Conservation (phyloP, 306 rosid species). For the Coriaria nepalensis region DNA sequence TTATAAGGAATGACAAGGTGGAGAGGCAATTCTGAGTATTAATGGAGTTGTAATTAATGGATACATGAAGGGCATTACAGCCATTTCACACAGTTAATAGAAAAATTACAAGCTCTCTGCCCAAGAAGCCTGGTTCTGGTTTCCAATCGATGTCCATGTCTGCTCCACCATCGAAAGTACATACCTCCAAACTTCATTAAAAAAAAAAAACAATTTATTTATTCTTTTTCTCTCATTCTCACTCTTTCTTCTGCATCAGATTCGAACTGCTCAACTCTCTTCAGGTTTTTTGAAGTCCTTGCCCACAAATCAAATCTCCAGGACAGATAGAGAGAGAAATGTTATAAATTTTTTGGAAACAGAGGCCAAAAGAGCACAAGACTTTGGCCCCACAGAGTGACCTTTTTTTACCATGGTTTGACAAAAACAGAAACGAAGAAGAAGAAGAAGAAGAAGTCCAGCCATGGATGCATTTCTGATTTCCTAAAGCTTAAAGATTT, state of each 20-base stretch:
- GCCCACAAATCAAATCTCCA: no score
- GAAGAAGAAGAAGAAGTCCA: neutral
- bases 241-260: neutral
- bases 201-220: neutral
- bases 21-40: no score
- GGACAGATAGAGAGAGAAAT: no score
- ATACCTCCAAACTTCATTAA: constrained; percentile 4
- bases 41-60: neutral
- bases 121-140: constrained; percentile 35
- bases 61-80: neutral
- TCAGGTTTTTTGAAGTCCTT: no score
- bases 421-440: no score
- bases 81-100: neutral
- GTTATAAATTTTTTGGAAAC: no score
- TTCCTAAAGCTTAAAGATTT: neutral
- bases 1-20: no score
- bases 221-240: neutral
- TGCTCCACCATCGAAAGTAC: constrained; percentile 9
- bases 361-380: no score
- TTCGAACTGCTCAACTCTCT: no score
- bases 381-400: no score
- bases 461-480: neutral
- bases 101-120: constrained; percentile 36
- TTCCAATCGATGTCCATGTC: constrained; percentile 22
- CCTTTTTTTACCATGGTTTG: no score